Evolutionary conservation across 2,329 filamentous ascomycete species (phyloP), one percentile per base, ranked within the genome.

Genomic region (Microcyclosporella mali): DNA sequence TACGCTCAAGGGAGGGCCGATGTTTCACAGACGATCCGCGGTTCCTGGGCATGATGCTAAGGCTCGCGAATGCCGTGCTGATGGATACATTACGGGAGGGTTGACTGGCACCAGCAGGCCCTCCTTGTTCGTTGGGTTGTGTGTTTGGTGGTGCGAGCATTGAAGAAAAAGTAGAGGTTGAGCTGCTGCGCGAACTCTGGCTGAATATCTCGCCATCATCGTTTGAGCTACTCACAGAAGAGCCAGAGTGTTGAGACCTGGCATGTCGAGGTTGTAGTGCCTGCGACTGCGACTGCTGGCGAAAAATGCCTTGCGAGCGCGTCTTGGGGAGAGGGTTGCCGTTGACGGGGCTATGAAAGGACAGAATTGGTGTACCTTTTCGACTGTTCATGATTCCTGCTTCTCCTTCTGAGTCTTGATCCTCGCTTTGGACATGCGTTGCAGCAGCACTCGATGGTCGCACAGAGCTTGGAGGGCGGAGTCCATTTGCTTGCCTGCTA

Each of bases 281-380:
- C 21, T 25, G 21, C 21, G 21, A 25, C 21, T 9, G 21, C 21
- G 39, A 38, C 30, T 49, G 28, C 21, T 51, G 46, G 44, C 48
- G 61, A 33, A 54, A 37, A 37, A 53, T 46, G 52, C 52, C 45
- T 33, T 59, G 55, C 31, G 63, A 64, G 43, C 59, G 55, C 19
- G 60, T 59, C 49, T 58, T 61, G 45, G 54, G 56, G 14, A 56
- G 59, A 43, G 50, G 60, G 42, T 56, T 49, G 37, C 43, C 34
- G 35, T 46, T 53, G 28, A 40, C 28, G 37, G 48, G 43, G 39
- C 34, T 40, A 58, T 63, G 57, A 63, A 65, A 60, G 64, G 63
- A 66, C 56, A 63, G 60, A 62, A 62, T 54, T 57, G 61, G 46
- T 62, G 63, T 68, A 71, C 69, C 69, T 70, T 70, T 68, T 48